A percentile compares a stretch with the other conserved stretches of the same genome.
Conservation (phyloP, 208 protist genomes). For the Phytomonas sp. region DNA sequence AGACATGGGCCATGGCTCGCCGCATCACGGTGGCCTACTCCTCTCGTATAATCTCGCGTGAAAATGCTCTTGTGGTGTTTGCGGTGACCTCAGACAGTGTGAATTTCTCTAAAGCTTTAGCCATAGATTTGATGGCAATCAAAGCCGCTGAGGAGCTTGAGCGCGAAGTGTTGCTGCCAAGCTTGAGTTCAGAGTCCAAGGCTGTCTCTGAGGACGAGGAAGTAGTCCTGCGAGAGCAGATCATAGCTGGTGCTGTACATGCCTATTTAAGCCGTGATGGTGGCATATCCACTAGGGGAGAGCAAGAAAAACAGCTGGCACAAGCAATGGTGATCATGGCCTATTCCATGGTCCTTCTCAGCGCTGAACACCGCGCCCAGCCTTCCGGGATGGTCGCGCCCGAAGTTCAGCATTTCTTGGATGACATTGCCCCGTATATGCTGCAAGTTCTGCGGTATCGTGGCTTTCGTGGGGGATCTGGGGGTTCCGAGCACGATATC, state of each 20-base stretch:
- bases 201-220: constrained; percentile 32
- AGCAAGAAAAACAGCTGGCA: constrained; percentile 42
- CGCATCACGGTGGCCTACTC: constrained; percentile 78
- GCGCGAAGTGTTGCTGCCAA: constrained; percentile 28
- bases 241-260: constrained; percentile 50
- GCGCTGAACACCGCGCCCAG: constrained; percentile 47
- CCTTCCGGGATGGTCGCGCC: constrained; percentile 15
- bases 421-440: constrained; percentile 52
- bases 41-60: constrained; percentile 70
- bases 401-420: constrained; percentile 39
- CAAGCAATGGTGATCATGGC: constrained; percentile 50
- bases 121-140: constrained; percentile 18
- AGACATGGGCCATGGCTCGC: constrained; percentile 50
- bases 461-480: constrained; percentile 24
- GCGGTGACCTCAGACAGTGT: constrained; percentile 53
- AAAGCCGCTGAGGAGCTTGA: constrained; percentile 22
- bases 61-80: constrained; percentile 82
- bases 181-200: constrained; percentile 24
- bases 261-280: constrained; percentile 36
- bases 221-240: constrained; percentile 49
- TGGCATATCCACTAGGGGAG: constrained; percentile 12
- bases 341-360: constrained; percentile 43
- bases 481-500: constrained; percentile 67
- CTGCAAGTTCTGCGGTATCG: constrained; percentile 31
- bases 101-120: constrained; percentile 50